These are phyloP conservation scores for Pogostemon cablin DNA, from an alignment of 257 asterid genomes.

Conservation along the genomic window DNA sequence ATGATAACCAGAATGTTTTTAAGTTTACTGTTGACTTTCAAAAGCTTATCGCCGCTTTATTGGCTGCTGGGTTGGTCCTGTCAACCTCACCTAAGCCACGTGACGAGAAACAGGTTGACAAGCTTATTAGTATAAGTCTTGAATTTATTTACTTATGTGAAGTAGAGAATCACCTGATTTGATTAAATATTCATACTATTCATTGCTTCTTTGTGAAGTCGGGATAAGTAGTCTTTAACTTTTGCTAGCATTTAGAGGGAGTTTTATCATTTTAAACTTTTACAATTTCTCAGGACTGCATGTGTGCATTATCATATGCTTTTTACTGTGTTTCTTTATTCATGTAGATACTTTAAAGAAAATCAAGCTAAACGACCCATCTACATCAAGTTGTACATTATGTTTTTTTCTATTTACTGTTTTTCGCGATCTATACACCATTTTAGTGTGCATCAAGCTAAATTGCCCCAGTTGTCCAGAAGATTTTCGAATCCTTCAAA, in stretches of 20 bases:
- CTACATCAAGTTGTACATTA: neutral
- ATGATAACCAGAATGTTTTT: conserved; percentile 37
- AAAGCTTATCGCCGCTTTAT: conserved; percentile 42
- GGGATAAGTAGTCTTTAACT: conserved; percentile 1
- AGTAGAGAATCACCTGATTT: conserved; percentile 15
- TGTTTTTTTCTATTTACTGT: neutral
- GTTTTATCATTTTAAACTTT: neutral
- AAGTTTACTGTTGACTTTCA: conserved; percentile 39
- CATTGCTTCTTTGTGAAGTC: conserved; percentile 5
- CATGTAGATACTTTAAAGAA: neutral
- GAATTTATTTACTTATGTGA: neutral
- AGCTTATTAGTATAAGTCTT: conserved; percentile 1
- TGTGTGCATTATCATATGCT: neutral
- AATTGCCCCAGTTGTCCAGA: neutral
- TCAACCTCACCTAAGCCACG: conserved; percentile 45
- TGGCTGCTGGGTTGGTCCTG: conserved; percentile 47
- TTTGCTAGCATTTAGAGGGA: neutral
- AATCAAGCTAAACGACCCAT: conserved; percentile 1
- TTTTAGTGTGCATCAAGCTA: too few species aligned
- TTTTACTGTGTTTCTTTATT: neutral
- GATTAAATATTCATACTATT: neutral
- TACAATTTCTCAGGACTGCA: neutral
- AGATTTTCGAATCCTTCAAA: neutral
- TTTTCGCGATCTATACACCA: too few species aligned
- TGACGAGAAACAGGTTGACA: conserved; percentile 64